These are phyloP conservation scores for Kuraishia molischiana DNA, from an alignment of 805 yeast species.

Conservation along the genomic window DNA sequence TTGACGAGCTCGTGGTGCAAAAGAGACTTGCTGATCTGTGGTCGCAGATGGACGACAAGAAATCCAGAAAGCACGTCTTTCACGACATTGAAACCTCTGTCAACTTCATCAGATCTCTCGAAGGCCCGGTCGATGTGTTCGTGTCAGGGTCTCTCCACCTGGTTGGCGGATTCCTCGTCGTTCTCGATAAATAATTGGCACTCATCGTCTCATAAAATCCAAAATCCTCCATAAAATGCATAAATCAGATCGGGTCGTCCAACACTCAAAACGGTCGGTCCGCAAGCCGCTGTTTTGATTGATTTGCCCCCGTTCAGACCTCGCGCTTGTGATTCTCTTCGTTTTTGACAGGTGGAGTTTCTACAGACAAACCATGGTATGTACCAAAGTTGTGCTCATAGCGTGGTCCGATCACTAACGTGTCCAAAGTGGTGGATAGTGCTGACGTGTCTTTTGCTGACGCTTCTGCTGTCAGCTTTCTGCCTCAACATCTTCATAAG, in stretches of 20 bases:
- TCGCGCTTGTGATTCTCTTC: too few relatives aligned
- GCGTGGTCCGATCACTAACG: too few relatives aligned
- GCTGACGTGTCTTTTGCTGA: slow-evolving; percentile 12
- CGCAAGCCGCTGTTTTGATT: too few relatives aligned
- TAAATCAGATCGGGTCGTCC: too few relatives aligned
- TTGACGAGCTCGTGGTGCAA: slow-evolving; percentile 77
- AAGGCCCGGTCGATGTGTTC: slow-evolving; percentile 57
- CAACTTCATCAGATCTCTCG: slow-evolving; percentile 37
- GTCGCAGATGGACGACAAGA: slow-evolving; percentile 37
- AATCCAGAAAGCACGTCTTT: slow-evolving; percentile 35
- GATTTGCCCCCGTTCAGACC: too few relatives aligned
- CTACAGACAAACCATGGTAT: too few relatives aligned
- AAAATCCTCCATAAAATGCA: too few relatives aligned
- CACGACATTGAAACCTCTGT: slow-evolving; percentile 71
- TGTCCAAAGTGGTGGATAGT: slow-evolving; percentile 15
- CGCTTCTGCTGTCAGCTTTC: slow-evolving; percentile 20
- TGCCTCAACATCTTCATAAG: slow-evolving; percentile 26
- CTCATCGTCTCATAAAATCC: too few relatives aligned
- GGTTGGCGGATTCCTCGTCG: slow-evolving; percentile 80
- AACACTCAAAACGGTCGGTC: too few relatives aligned
- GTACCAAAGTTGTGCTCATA: too few relatives aligned
- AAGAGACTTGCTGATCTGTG: slow-evolving; percentile 63
- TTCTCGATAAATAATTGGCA: neutral
- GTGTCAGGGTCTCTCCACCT: slow-evolving; percentile 92
- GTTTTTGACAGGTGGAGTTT: too few relatives aligned